These are phyloP conservation scores for Vigna trinervia DNA, from an alignment of 306 rosid genomes.

Conservation along the genomic window DNA sequence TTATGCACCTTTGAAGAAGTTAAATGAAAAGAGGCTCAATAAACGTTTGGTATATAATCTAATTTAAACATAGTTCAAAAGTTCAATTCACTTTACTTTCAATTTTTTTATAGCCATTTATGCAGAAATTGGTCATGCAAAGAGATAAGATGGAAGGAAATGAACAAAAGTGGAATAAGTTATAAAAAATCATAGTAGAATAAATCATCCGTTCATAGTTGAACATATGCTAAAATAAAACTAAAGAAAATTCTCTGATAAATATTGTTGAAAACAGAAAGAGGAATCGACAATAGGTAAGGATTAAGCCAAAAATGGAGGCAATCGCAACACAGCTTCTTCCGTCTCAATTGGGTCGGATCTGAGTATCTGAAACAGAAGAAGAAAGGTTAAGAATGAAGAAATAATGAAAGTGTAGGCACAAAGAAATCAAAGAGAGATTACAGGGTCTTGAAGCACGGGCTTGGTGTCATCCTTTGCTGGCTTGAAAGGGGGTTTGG, in stretches of 20 bases:
- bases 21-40: no score
- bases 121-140: not conserved
- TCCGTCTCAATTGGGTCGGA: conserved; percentile 90
- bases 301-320: conserved; percentile 45
- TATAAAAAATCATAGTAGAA: not conserved
- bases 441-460: conserved; percentile 87
- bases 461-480: conserved; percentile 94
- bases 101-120: not conserved
- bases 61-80: no score
- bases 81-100: not conserved
- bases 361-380: conserved; percentile 68
- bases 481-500: conserved; percentile 70
- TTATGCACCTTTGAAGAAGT: not conserved
- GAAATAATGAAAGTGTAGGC: not conserved
- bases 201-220: not conserved
- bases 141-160: not conserved
- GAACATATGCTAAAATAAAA: not conserved
- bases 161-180: not conserved
- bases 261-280: not conserved
- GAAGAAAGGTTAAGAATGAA: not conserved
- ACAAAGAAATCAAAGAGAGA: not conserved
- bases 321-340: conserved; percentile 82
- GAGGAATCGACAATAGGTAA: not conserved
- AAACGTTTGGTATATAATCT: no score
- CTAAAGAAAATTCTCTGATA: not conserved